Evolutionary conservation across 495 filamentous ascomycete genomes (phyloP), one percentile per base, ranked within the genome.

Genomic region (Aspergillus bertholletiae): DNA sequence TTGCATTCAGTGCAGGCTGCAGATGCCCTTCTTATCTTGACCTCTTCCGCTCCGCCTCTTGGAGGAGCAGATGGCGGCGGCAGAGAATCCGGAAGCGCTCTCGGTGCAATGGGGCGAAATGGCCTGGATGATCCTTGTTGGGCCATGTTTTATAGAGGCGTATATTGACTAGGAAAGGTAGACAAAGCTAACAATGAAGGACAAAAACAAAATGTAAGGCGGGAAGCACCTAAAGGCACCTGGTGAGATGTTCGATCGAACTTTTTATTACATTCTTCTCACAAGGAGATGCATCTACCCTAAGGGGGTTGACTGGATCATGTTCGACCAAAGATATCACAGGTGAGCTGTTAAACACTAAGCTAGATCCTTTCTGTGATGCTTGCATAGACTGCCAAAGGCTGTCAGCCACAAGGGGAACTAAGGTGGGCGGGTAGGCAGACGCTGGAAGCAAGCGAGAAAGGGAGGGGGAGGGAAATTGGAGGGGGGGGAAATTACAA

Each of bases 1-100:
- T 77, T 69, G 57, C 74, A 77, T 54, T 77, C 71, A 26, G 52
- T 58, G 55, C 74, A 77, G 21, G 74, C 74, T 12, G 68, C 69
- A 11, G 73, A 75, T 8, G 70, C 73, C 51, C 74, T 62, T 49
- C 69, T 75, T 44, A 67, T 69, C 45, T 69, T 65, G 32, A 51
- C 55, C 9, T 77, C 73, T 22, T 75, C 74, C 17, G 62, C 39
- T 15, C 52, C 41, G 20, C 55, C 44, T 18, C 46, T 58, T 40
- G 59, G 54, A 15, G 58, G n/a, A n/a, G 44, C 23, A 55, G 30
- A 5, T 11, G 30, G 30, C 30, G 30, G 13, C 34, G 34, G 13
- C 13, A 37, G 61, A 37, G 43, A 32, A 3, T 55, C 64, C 17
- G 49, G 43, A 20, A 46, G 46, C 13, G 57, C 58, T 23, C 70